Evolutionary conservation across 140 eudicot genomes (phyloP), one percentile per base, ranked within the genome.

Genomic region (Bidens hawaiensis): DNA sequence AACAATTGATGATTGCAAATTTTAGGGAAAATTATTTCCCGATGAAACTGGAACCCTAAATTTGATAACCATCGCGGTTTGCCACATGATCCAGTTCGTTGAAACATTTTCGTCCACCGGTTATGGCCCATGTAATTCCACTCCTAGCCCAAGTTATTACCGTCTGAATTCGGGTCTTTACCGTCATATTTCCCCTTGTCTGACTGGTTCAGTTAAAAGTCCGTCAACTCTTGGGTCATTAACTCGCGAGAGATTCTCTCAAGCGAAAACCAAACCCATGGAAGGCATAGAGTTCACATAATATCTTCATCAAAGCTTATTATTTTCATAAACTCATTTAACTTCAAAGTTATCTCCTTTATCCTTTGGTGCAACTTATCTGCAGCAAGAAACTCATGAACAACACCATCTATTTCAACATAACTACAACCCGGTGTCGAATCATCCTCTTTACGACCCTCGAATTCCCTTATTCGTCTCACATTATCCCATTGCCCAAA

Each of bases 311-410:
- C 79, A 48, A 73, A 16, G 23, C 75, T 60, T 38, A 73, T 62
- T 64, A 62, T 73, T 57, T 42, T 73, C 80, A 77, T 49, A 73
- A 81, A 70, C 62, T 81, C 70, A 28, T 61, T 69, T 23, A 78
- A 48, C 60, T 65, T 78, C 13, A 31, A 24, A 27, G 31, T 46
- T 31, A 82, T 82, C 69, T 60, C 80, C 55, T 7, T 9, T 9
- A 81, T 77, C 67, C 8, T 42, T 0, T 83, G 80, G 59, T 81
- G 86, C 56, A 69, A 53, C 63, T 70, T 70, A 65, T 81, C 86
- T 3, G 83, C 83, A 25, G 68, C 86, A n/a, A 78, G 54, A 67
- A 78, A 82, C 26, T 78, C 79, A 62, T 82, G 79, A 43, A 75
- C 78, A 23, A 70, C 73, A 22, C 81, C 78, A 10, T 74, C 57